Conservation (phyloP, 306 rosid species). For the Oemleria cerasiformis region DNA sequence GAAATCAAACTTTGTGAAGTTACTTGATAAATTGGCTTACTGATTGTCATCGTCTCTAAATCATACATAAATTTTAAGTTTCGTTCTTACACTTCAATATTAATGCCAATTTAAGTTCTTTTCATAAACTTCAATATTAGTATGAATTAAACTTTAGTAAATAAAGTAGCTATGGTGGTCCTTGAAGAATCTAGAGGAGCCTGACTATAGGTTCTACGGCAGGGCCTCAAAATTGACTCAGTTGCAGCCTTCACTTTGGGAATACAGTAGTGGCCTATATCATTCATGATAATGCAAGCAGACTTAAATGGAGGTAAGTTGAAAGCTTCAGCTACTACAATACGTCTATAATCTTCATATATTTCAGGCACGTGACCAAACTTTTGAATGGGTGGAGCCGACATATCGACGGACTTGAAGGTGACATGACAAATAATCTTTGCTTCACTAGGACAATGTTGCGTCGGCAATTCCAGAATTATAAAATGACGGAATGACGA, state of each 20-base stretch:
- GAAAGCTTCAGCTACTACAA: slow-evolving; percentile 12
- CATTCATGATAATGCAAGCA: slow-evolving; percentile 69
- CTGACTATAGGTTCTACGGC: slow-evolving; percentile 75
- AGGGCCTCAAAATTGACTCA: slow-evolving; percentile 82
- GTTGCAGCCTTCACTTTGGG: slow-evolving; percentile 97
- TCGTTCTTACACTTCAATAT: no score
- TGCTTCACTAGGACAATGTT: slow-evolving; percentile 91
- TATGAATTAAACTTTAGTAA: slow-evolving; percentile 22
- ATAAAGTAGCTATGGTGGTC: slow-evolving; percentile 76
- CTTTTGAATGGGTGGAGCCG: slow-evolving; percentile 89
- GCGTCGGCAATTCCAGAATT: slow-evolving; percentile 90
- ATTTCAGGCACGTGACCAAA: slow-evolving; percentile 25
- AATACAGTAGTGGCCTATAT: slow-evolving; percentile 86
- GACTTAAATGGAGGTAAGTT: slow-evolving; percentile 19
- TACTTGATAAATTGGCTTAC: no score
- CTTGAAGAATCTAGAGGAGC: slow-evolving; percentile 96
- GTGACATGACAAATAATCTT: slow-evolving; percentile 93
- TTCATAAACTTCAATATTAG: no score
- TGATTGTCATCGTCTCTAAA: no score
- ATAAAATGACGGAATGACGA: no score
- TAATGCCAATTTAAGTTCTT: no score
- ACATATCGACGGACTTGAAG: slow-evolving; percentile 78
- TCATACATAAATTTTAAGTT: no score
- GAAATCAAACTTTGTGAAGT: no score
- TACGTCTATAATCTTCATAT: slow-evolving; percentile 1